A percentile compares a stretch with the other conserved stretches of the same genome.
Evolutionary conservation across 1,139 yeast species (phyloP).

Genomic region (Pichia sp.): DNA sequence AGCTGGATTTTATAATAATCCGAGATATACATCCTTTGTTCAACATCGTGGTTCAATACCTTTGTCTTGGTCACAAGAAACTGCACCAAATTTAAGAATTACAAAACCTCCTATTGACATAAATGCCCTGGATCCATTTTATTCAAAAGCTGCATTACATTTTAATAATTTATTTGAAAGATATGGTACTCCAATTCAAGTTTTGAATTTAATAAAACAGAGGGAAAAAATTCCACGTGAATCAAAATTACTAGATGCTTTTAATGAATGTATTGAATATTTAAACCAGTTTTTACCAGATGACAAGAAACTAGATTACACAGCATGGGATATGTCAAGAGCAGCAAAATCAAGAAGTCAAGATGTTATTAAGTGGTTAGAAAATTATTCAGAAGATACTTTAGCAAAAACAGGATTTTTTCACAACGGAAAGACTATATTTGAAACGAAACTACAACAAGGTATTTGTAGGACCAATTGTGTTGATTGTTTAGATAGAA

Average conservation of each 20-base stretch:
- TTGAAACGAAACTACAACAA: conserved; percentile 59
- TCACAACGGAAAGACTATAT: conserved; percentile 65
- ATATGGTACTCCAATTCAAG: conserved; percentile 76
- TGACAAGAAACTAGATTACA: conserved; percentile 51
- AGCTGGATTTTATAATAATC: conserved; percentile 73
- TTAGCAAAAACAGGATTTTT: conserved; percentile 70
- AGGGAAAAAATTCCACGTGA: conserved; percentile 88
- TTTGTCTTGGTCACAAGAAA: conserved; percentile 92
- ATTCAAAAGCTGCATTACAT: conserved; percentile 83
- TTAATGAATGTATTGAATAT: conserved; percentile 68
- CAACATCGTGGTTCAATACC: conserved; percentile 98
- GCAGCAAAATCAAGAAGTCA: conserved; percentile 84
- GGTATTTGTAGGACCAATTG: conserved; percentile 94
- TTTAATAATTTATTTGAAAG: conserved; percentile 80
- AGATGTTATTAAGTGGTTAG: conserved; percentile 86
- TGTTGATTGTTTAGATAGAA: conserved; percentile 90
- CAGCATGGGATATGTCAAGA: conserved; percentile 95
- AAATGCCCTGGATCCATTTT: conserved; percentile 83
- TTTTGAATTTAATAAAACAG: conserved; percentile 77
- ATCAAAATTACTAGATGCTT: conserved; percentile 69
- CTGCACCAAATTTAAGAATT: conserved; percentile 50
- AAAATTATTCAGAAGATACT: conserved; percentile 67
- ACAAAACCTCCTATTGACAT: conserved; percentile 80
- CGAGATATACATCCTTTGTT: conserved; percentile 86
- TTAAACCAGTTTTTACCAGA: conserved; percentile 75